Evolutionary conservation across 371 early-diverging fungal species (phyloP).

Genomic region (Chytridiales sp.): DNA sequence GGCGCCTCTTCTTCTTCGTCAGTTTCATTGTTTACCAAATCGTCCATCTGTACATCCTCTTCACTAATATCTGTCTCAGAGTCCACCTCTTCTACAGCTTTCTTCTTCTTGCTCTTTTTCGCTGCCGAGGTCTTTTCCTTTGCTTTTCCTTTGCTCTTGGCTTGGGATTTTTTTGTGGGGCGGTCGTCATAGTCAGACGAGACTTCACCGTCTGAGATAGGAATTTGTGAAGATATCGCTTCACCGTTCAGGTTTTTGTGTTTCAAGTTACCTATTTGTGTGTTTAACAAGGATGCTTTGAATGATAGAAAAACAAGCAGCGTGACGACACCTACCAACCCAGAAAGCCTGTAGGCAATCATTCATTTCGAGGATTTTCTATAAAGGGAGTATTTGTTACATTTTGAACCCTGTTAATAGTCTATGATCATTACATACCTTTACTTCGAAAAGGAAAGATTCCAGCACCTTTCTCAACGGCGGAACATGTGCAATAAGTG

Average conservation of each 20-base stretch:
- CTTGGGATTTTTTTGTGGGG: background rate
- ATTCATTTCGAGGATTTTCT: conserved; percentile 22
- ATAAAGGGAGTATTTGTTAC: background rate
- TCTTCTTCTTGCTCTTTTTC: background rate
- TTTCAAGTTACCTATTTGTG: conserved; percentile 14
- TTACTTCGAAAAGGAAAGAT: conserved; percentile 23
- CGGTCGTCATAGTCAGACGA: no score
- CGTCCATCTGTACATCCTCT: no score
- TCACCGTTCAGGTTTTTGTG: conserved; percentile 21
- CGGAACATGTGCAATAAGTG: conserved; percentile 15
- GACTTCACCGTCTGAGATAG: conserved; percentile 12
- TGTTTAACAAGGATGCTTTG: background rate
- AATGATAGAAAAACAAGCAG: background rate
- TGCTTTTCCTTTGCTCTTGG: conserved; percentile 15
- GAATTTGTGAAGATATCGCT: conserved; percentile 18
- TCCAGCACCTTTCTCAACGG: conserved; percentile 19
- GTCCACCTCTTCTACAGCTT: background rate
- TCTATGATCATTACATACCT: conserved; percentile 7
- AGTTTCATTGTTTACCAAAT: no score
- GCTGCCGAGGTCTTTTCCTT: background rate
- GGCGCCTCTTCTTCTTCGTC: background rate
- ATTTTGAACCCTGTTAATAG: background rate
- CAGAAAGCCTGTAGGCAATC: conserved; percentile 12
- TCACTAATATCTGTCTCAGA: no score
- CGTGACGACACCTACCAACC: conserved; percentile 10